Percentiles rank a stretch among this genome's conserved stretches.
Evolutionary conservation across 2,329 filamentous ascomycete species (phyloP).

Genomic region (Sporothrix brunneoviolacea): DNA sequence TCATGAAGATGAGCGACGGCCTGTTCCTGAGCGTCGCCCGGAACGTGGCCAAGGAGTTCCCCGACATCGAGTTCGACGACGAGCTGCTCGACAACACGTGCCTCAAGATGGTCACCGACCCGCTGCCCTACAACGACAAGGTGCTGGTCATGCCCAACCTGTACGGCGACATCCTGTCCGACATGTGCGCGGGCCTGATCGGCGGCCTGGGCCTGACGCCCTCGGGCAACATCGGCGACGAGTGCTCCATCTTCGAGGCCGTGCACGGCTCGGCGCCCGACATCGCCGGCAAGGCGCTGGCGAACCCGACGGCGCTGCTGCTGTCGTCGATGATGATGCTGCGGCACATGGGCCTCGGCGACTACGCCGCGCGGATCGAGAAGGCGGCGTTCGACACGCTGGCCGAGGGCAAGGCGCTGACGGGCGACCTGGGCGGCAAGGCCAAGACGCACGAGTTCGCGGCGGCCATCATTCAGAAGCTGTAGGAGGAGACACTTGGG

Average conservation of each 20-base stretch:
- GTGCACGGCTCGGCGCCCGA: slow-evolving; percentile 72
- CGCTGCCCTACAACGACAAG: slow-evolving; percentile 96
- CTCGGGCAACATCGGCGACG: slow-evolving; percentile 96
- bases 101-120: slow-evolving; percentile 97
- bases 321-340: slow-evolving; percentile 99
- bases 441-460: slow-evolving; percentile 95
- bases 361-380: slow-evolving; percentile 83
- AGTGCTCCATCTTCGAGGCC: slow-evolving; percentile 99
- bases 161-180: slow-evolving; percentile 98
- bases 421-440: slow-evolving; percentile 92
- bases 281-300: slow-evolving; percentile 73
- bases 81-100: slow-evolving; percentile 99
- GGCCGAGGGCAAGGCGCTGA: slow-evolving; percentile 92
- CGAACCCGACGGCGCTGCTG: slow-evolving; percentile 94
- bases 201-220: slow-evolving; percentile 95
- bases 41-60: slow-evolving; percentile 90
- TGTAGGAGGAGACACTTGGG: slow-evolving; percentile 33
- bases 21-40: slow-evolving; percentile 87
- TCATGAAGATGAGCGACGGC: slow-evolving; percentile 99
- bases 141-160: slow-evolving; percentile 97
- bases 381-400: slow-evolving; percentile 92
- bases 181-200: slow-evolving; percentile 98
- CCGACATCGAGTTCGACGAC: slow-evolving; percentile 89
- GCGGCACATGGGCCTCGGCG: slow-evolving; percentile 88
- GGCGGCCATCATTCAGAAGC: slow-evolving; percentile 72